A percentile compares a stretch with the other conserved stretches of the same genome.
These are phyloP conservation scores for Daldinia concentrica DNA, from an alignment of 495 filamentous ascomycete genomes.

Conservation along the genomic window DNA sequence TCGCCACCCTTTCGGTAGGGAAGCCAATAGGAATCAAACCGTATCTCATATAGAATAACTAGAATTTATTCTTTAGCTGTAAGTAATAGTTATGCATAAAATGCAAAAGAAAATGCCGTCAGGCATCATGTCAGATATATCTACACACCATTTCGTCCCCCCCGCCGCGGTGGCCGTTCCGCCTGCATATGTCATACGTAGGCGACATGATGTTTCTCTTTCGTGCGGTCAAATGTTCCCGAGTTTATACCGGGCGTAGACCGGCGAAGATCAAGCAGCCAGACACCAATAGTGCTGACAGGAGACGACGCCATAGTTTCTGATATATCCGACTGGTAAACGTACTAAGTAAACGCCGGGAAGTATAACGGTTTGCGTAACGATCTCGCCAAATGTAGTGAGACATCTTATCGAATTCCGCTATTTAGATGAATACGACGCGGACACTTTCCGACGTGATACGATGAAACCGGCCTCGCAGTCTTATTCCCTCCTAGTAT, in stretches of 20 bases:
- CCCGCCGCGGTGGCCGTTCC: neutral
- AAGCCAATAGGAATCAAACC: slow-evolving; percentile 24
- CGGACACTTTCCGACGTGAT: neutral
- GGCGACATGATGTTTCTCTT: neutral
- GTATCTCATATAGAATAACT: slow-evolving; percentile 1
- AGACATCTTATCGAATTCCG: neutral
- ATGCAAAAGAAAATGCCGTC: neutral
- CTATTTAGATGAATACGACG: neutral
- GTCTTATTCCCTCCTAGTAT: neutral
- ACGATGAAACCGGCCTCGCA: neutral
- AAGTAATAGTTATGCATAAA: slow-evolving; percentile 8
- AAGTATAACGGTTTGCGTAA: neutral
- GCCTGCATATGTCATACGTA: neutral
- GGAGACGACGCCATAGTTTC: neutral
- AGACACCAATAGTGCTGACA: neutral
- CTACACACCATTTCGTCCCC: neutral
- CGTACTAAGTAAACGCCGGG: neutral
- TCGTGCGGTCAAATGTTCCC: neutral
- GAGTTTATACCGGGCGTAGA: neutral
- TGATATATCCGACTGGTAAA: neutral
- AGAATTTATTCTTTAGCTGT: neutral
- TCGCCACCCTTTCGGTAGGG: neutral
- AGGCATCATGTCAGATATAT: neutral
- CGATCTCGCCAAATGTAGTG: neutral
- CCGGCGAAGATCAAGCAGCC: neutral